These are phyloP conservation scores for Apiospora aurea DNA, from an alignment of 2,329 filamentous ascomycete genomes.

Conservation along the genomic window DNA sequence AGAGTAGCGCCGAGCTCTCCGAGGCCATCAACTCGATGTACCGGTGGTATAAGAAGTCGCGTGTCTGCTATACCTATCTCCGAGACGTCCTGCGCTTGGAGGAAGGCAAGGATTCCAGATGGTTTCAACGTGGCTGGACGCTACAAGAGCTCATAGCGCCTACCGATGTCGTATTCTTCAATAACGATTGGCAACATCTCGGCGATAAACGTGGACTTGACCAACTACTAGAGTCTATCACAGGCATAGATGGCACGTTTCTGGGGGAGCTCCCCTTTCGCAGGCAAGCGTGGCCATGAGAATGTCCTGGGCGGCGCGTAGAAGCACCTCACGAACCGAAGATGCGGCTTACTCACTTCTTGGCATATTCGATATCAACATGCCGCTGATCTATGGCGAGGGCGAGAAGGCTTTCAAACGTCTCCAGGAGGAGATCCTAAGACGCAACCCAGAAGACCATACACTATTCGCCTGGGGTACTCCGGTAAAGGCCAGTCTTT, in stretches of 20 bases:
- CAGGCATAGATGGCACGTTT: conserved; percentile 29
- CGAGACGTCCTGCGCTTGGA: neutral
- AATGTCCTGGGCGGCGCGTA: neutral
- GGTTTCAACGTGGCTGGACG: conserved; percentile 12
- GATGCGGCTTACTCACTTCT: conserved; percentile 4
- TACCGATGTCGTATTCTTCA: neutral
- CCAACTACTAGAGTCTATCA: neutral
- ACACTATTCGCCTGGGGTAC: neutral
- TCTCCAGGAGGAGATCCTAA: neutral
- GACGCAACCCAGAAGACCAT: neutral
- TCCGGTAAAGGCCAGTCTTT: rapidly evolving
- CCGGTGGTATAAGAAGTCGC: neutral
- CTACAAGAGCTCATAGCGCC: conserved; percentile 4
- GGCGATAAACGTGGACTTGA: neutral
- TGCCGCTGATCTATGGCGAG: conserved; percentile 8
- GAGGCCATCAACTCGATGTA: conserved; percentile 18
- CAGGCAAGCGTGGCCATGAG: conserved; percentile 25
- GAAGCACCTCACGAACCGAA: neutral
- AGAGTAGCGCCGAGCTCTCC: neutral
- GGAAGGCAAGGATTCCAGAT: neutral
- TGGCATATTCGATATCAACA: conserved; percentile 3
- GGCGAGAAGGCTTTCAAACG: neutral
- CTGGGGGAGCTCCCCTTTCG: conserved; percentile 31
- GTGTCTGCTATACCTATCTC: neutral
- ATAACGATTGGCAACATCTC: neutral